phyloP scores from a whole-genome alignment of 148 eudicot genomes.

The Gaultheria prostrata region DNA sequence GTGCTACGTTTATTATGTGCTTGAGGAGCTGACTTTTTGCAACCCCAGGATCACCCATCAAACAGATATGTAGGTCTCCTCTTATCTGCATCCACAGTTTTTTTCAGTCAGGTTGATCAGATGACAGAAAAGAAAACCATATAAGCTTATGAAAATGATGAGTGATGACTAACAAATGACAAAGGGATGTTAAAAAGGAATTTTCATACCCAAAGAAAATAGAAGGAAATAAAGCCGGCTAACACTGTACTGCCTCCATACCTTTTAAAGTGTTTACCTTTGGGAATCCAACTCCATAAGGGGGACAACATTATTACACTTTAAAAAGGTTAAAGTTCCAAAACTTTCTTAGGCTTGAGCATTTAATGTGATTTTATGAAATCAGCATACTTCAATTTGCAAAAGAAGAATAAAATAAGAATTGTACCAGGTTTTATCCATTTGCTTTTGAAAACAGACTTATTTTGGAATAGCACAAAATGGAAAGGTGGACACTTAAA shows the following conservation, averaged over 20 bases:
- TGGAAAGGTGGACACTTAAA: not conserved
- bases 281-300: not conserved
- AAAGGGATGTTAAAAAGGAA: not conserved
- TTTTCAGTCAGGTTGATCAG: not conserved
- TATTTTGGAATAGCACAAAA: not conserved
- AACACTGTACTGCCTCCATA: not conserved
- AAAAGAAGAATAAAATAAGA: too few species aligned
- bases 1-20: slow-evolving; percentile 97
- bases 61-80: slow-evolving; percentile 91
- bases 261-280: not conserved
- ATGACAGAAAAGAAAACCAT: not conserved
- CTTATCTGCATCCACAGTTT: slow-evolving; percentile 63
- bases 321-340: not conserved
- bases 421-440: not conserved
- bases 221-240: not conserved
- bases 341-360: not conserved
- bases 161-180: not conserved
- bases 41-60: slow-evolving; percentile 99
- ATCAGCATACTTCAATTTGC: not conserved
- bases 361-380: too few species aligned
- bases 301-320: not conserved
- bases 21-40: slow-evolving; percentile 99
- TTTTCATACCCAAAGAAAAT: not conserved
- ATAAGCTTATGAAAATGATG: not conserved
- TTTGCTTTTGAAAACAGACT: not conserved